These are phyloP conservation scores for Sporisorium scitamineum DNA, from an alignment of 1,284 basidiomycete species.

Conservation along the genomic window DNA sequence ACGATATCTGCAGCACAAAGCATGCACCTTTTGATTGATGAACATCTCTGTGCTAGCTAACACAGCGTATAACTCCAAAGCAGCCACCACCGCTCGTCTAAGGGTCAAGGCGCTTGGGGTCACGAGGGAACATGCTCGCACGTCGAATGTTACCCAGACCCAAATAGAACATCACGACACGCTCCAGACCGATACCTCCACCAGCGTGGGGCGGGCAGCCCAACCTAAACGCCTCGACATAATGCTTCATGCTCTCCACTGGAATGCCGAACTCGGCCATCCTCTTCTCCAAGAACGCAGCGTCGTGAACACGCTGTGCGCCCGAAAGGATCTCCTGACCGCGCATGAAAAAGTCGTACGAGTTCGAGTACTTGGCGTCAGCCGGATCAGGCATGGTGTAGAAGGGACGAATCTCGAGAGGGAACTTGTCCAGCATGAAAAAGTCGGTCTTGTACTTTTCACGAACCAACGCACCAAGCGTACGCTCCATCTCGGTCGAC, in stretches of 20 bases:
- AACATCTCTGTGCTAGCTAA: background rate
- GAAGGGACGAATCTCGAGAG: conserved; percentile 66
- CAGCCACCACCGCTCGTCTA: conserved; percentile 13
- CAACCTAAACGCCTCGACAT: conserved; percentile 92
- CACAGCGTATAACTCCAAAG: background rate
- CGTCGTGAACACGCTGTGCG: conserved; percentile 95
- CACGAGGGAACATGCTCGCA: conserved; percentile 88
- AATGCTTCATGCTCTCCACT: conserved; percentile 86
- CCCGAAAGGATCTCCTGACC: conserved; percentile 98
- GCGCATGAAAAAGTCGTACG: conserved; percentile 99
- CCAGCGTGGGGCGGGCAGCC: conserved; percentile 85
- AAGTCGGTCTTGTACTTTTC: conserved; percentile 69
- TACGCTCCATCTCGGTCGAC: conserved; percentile 67
- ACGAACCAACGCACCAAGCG: conserved; percentile 60
- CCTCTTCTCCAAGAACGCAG: conserved; percentile 81
- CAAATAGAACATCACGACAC: conserved; percentile 88
- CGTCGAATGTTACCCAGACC: conserved; percentile 86
- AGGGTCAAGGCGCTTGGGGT: conserved; percentile 69
- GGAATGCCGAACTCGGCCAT: conserved; percentile 82
- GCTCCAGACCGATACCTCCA: conserved; percentile 80
- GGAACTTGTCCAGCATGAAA: conserved; percentile 69
- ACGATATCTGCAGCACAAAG: background rate
- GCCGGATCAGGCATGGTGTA: conserved; percentile 69
- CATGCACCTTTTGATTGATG: background rate
- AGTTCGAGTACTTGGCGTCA: conserved; percentile 80